A percentile compares a stretch with the other conserved stretches of the same genome.
Conservation (phyloP, 2,329 filamentous ascomycete genomes). For the Xylaria sp. region DNA sequence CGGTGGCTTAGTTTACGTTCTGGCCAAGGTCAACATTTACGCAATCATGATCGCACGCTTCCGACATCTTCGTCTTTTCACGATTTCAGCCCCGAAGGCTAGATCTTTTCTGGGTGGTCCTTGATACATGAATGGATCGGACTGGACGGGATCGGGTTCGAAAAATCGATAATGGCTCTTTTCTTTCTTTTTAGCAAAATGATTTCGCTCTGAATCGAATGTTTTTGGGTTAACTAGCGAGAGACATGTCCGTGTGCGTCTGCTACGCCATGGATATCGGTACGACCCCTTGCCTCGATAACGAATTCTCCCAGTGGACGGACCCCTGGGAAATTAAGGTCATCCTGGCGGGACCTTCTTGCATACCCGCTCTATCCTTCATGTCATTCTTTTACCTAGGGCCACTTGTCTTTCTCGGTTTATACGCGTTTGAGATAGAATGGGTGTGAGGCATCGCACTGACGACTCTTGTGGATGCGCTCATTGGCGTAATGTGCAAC, state of each 20-base stretch:
- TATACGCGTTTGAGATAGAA: slow-evolving; percentile 45
- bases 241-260: slow-evolving; percentile 31
- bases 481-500: slow-evolving; percentile 25
- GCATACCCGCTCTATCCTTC: slow-evolving; percentile 46
- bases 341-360: slow-evolving; percentile 39
- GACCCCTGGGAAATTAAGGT: slow-evolving; percentile 42
- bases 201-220: slow-evolving; percentile 38
- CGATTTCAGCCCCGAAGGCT: slow-evolving; percentile 44
- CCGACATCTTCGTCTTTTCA: slow-evolving; percentile 47
- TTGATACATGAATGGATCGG: slow-evolving; percentile 45
- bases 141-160: slow-evolving; percentile 40
- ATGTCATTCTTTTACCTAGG: slow-evolving; percentile 43
- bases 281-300: slow-evolving; percentile 30
- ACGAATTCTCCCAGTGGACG: slow-evolving; percentile 38
- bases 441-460: slow-evolving; percentile 45
- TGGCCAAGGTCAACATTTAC: slow-evolving; percentile 38
- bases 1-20: slow-evolving; percentile 42
- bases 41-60: slow-evolving; percentile 49
- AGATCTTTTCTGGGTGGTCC: slow-evolving; percentile 44
- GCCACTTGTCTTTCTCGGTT: slow-evolving; percentile 42
- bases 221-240: slow-evolving; percentile 37
- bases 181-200: slow-evolving; percentile 43
- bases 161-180: slow-evolving; percentile 45
- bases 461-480: slow-evolving; percentile 48
- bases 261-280: slow-evolving; percentile 39